Conservation (phyloP, 2,329 filamentous ascomycete genomes). For the Fusarium sp. region DNA sequence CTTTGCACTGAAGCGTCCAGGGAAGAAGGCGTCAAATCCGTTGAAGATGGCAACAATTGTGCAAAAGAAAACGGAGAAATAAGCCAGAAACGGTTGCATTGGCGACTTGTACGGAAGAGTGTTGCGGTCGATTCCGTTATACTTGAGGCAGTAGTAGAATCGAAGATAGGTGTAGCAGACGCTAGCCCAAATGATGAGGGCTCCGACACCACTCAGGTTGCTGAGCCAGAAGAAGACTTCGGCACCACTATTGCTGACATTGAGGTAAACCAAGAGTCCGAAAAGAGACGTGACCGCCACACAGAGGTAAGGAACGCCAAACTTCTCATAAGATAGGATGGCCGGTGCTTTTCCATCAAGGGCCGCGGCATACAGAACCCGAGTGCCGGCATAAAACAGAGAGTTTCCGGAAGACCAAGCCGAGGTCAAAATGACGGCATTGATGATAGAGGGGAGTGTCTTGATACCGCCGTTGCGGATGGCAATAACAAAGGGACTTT, state of each 20-base stretch:
- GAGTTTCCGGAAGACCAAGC: slow-evolving; percentile 72
- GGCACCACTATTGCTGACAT: not conserved
- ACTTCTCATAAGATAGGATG: slow-evolving; percentile 9
- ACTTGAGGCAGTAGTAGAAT: slow-evolving; percentile 7
- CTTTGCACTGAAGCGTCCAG: not conserved
- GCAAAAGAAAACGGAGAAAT: not conserved
- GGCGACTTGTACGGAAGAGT: not conserved
- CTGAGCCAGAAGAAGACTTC: slow-evolving; percentile 10
- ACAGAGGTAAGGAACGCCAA: slow-evolving; percentile 26
- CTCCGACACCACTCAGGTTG: not conserved
- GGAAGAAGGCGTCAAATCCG: slow-evolving; percentile 4
- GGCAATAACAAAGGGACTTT: slow-evolving; percentile 72
- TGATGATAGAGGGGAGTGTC: slow-evolving; percentile 73
- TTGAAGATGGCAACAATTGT: not conserved
- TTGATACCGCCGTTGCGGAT: slow-evolving; percentile 75
- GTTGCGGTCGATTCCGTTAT: not conserved
- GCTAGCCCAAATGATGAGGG: not conserved
- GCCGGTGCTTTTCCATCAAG: slow-evolving; percentile 68
- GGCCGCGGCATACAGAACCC: slow-evolving; percentile 76
- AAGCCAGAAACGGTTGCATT: not conserved
- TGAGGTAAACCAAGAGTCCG: slow-evolving; percentile 15
- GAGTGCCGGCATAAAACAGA: slow-evolving; percentile 73
- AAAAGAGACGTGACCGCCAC: slow-evolving; percentile 9
- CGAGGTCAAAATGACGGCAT: slow-evolving; percentile 74
- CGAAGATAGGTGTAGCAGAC: not conserved